These are phyloP conservation scores for Penicillium rolfsii DNA, from an alignment of 2,329 filamentous ascomycete genomes.

Conservation along the genomic window DNA sequence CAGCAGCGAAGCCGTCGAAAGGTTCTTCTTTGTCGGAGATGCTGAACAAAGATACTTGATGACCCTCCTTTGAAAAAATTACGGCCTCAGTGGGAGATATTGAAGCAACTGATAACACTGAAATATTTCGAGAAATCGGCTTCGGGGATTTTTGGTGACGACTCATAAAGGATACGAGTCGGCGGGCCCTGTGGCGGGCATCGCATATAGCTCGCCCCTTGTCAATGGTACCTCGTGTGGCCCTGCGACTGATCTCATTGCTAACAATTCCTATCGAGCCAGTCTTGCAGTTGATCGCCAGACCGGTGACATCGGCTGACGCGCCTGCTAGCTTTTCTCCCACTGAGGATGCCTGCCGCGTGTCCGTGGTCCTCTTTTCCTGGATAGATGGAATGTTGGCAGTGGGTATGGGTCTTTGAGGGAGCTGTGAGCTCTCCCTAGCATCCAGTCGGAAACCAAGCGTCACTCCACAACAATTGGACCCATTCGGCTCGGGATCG, in stretches of 20 bases:
- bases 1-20: constrained; percentile 25
- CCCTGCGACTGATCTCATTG: constrained; percentile 33
- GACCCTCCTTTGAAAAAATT: constrained; percentile 35
- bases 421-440: constrained; percentile 34
- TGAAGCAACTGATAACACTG: constrained; percentile 36
- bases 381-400: constrained; percentile 42
- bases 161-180: constrained; percentile 40
- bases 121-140: constrained; percentile 32
- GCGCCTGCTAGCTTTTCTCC: constrained; percentile 32
- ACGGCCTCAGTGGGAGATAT: constrained; percentile 33
- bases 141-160: constrained; percentile 37
- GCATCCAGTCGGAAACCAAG: constrained; percentile 35
- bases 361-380: constrained; percentile 30
- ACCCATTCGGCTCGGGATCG: constrained; percentile 27
- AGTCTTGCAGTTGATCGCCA: constrained; percentile 32
- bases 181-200: constrained; percentile 41
- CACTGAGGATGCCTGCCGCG: constrained; percentile 31
- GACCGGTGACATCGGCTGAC: constrained; percentile 35
- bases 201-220: constrained; percentile 41
- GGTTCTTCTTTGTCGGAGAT: constrained; percentile 39
- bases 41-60: constrained; percentile 42
- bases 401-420: constrained; percentile 38
- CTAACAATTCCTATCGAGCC: constrained; percentile 29
- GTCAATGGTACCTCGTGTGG: constrained; percentile 26
- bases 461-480: constrained; percentile 27